phyloP scores from a whole-genome alignment of 306 rosid genomes.

The Morella rubra region DNA sequence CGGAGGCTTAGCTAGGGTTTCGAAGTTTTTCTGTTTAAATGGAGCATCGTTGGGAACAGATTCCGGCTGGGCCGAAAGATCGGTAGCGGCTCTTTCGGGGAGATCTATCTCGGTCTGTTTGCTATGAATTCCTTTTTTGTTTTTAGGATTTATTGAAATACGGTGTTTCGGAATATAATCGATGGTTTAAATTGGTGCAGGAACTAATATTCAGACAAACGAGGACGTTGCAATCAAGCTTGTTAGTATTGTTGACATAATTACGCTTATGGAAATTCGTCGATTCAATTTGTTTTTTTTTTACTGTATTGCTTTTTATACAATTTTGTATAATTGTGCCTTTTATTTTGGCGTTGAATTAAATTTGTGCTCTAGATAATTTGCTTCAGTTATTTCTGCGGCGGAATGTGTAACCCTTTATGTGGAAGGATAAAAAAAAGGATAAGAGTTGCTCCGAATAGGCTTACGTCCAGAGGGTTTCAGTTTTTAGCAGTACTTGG shows the following conservation, averaged over 20 bases:
- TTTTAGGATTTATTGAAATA: background rate
- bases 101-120: conserved; percentile 85
- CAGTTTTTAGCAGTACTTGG: background rate
- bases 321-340: background rate
- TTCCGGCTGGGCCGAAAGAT: conserved; percentile 88
- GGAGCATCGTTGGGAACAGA: conserved; percentile 97
- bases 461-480: background rate
- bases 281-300: background rate
- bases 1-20: conserved; percentile 44
- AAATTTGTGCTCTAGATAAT: conserved; percentile 7
- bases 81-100: conserved; percentile 97
- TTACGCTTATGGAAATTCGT: conserved; percentile 2
- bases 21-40: conserved; percentile 36
- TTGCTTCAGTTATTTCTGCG: background rate
- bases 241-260: conserved; percentile 49
- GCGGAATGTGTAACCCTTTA: conserved; percentile 1
- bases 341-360: background rate
- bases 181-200: conserved; percentile 43
- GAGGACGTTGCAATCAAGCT: conserved; percentile 98
- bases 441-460: too few relatives aligned
- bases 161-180: conserved; percentile 17
- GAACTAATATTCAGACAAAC: conserved; percentile 88
- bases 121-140: background rate
- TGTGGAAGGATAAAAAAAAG: too few relatives aligned
- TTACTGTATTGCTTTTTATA: background rate